Evolutionary conservation across 306 rosid species (phyloP).

Genomic region (Dicorynia guianensis): DNA sequence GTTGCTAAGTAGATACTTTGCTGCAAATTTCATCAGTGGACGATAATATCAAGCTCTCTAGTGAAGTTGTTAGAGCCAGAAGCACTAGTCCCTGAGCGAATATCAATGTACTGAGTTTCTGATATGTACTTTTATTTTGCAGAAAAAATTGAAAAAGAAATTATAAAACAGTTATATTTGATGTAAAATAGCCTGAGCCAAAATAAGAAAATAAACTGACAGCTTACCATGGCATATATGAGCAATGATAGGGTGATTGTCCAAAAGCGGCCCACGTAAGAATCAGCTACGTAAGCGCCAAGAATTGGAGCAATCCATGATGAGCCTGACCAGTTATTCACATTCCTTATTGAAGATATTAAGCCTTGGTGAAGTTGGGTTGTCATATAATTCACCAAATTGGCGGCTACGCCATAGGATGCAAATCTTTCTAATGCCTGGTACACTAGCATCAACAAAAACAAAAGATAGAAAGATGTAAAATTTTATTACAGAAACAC

Average conservation of each 20-base stretch:
- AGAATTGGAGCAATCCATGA: slow-evolving; percentile 74
- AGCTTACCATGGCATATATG: slow-evolving; percentile 63
- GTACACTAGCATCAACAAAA: slow-evolving; percentile 37
- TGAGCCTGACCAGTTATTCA: slow-evolving; percentile 78
- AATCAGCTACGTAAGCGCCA: slow-evolving; percentile 77
- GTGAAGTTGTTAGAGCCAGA: slow-evolving; percentile 63
- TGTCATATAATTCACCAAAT: slow-evolving; percentile 75
- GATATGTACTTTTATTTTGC: background rate
- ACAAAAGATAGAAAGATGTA: background rate
- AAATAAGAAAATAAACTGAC: background rate
- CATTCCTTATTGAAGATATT: slow-evolving; percentile 67
- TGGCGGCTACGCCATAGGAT: slow-evolving; percentile 72
- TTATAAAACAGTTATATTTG: background rate
- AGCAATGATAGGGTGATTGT: slow-evolving; percentile 73
- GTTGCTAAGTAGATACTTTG: slow-evolving; percentile 53
- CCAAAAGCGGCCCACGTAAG: slow-evolving; percentile 81
- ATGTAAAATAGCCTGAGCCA: background rate
- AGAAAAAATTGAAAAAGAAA: background rate
- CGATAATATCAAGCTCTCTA: slow-evolving; percentile 56
- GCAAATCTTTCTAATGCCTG: slow-evolving; percentile 89
- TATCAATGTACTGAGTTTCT: background rate
- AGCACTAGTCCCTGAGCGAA: slow-evolving; percentile 63
- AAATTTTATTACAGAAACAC: too few species aligned
- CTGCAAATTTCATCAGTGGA: slow-evolving; percentile 61
- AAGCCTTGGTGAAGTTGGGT: slow-evolving; percentile 79